Evolutionary conservation across 257 asterid genomes (phyloP).

Genomic region (Nicotiana knightiana): DNA sequence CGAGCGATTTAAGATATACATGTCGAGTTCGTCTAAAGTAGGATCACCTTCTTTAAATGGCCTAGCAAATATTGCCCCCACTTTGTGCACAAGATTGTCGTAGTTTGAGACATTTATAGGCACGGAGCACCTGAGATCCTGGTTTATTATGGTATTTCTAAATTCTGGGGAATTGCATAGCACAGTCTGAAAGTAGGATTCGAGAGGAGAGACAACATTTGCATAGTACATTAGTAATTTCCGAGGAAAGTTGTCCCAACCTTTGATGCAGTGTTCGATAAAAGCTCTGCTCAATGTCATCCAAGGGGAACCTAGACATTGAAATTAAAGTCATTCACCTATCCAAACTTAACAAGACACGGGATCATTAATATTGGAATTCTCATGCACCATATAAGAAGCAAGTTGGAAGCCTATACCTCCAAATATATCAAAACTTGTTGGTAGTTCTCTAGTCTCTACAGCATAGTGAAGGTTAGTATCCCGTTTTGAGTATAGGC

Average conservation of each 20-base stretch:
- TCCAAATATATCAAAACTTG: slow-evolving; percentile 43
- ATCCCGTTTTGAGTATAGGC: slow-evolving; percentile 21
- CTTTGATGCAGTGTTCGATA: slow-evolving; percentile 44
- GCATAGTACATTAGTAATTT: slow-evolving; percentile 54
- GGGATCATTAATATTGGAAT: background rate
- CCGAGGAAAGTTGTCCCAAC: slow-evolving; percentile 52
- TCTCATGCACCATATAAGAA: background rate
- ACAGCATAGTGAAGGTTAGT: slow-evolving; percentile 26
- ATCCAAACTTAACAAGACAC: background rate
- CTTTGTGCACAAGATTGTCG: background rate
- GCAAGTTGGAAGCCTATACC: slow-evolving; percentile 26
- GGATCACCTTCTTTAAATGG: slow-evolving; percentile 29
- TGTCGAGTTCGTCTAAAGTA: slow-evolving; percentile 33
- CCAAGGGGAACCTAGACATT: slow-evolving; percentile 46
- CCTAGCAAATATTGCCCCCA: slow-evolving; percentile 22
- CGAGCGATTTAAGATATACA: slow-evolving; percentile 23
- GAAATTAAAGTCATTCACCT: background rate
- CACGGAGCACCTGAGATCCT: slow-evolving; percentile 23
- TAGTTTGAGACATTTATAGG: background rate
- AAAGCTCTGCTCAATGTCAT: slow-evolving; percentile 45
- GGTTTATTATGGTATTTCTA: slow-evolving; percentile 33
- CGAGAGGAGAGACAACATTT: slow-evolving; percentile 43
- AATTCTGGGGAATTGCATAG: slow-evolving; percentile 47
- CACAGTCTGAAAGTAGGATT: slow-evolving; percentile 53
- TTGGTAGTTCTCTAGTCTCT: slow-evolving; percentile 40